These are phyloP conservation scores for Xylariaceae sp. DNA, from an alignment of 2,329 filamentous ascomycete genomes.

Conservation along the genomic window DNA sequence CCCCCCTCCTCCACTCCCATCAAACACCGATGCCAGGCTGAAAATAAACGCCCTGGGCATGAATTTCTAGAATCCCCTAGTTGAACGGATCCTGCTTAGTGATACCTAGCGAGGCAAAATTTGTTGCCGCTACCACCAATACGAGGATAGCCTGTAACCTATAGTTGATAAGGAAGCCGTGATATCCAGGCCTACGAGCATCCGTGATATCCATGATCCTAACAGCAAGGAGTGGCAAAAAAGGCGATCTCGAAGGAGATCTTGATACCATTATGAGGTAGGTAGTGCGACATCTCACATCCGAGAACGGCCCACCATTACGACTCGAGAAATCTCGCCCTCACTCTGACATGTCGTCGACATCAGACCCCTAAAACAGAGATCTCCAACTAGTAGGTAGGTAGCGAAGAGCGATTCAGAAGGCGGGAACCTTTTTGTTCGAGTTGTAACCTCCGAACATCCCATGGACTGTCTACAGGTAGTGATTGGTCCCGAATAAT, in stretches of 20 bases:
- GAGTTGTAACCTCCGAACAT: too few relatives aligned
- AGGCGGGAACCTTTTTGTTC: neutral
- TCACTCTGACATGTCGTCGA: slow-evolving; percentile 1
- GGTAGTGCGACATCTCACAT: slow-evolving; percentile 7
- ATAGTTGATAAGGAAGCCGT: slow-evolving; percentile 9
- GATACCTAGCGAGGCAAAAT: neutral
- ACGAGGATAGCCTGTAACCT: slow-evolving; percentile 8
- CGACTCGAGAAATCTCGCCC: neutral
- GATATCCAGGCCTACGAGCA: neutral
- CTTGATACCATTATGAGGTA: neutral
- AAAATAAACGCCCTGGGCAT: neutral
- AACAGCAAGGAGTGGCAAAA: slow-evolving; percentile 5
- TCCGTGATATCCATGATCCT: too few relatives aligned
- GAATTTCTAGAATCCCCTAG: slow-evolving; percentile 10
- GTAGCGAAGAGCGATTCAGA: neutral
- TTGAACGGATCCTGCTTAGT: neutral
- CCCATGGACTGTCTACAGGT: neutral
- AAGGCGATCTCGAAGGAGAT: neutral
- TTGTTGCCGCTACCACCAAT: slow-evolving; percentile 2
- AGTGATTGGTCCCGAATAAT: neutral
- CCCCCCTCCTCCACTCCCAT: too few relatives aligned
- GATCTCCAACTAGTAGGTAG: neutral
- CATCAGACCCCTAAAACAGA: slow-evolving; percentile 1
- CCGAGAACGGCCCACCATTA: slow-evolving; percentile 22
- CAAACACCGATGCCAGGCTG: too few relatives aligned